Percentiles rank a stretch among this genome's conserved stretches.
These are phyloP conservation scores for Breynia disticha DNA, from an alignment of 441 rosid species.

Conservation along the genomic window DNA sequence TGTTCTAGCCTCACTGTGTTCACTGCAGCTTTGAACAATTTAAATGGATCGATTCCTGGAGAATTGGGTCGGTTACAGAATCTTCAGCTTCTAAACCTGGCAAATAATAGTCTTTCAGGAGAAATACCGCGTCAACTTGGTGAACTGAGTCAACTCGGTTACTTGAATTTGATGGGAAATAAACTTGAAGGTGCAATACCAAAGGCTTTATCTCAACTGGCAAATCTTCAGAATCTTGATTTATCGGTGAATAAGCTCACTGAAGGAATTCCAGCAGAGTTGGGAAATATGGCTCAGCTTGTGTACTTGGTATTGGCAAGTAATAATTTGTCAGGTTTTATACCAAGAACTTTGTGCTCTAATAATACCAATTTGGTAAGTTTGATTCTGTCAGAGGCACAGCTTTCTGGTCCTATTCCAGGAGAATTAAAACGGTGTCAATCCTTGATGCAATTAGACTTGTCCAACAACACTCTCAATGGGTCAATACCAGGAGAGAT, in stretches of 20 bases:
- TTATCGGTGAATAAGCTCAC: slow-evolving; percentile 52
- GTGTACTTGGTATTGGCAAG: slow-evolving; percentile 44
- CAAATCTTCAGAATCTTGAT: slow-evolving; percentile 50
- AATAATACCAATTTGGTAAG: slow-evolving; percentile 39
- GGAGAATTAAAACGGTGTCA: slow-evolving; percentile 39
- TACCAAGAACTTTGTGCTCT: slow-evolving; percentile 44
- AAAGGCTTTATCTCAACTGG: slow-evolving; percentile 32
- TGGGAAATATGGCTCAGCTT: slow-evolving; percentile 54
- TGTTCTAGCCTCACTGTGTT: slow-evolving; percentile 55
- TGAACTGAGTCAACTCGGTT: slow-evolving; percentile 39
- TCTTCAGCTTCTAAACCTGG: slow-evolving; percentile 53
- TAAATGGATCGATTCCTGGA: slow-evolving; percentile 66
- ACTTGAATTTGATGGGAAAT: slow-evolving; percentile 57
- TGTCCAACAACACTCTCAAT: slow-evolving; percentile 57
- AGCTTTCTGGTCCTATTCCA: slow-evolving; percentile 60
- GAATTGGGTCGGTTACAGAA: slow-evolving; percentile 42
- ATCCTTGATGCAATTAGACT: slow-evolving; percentile 57
- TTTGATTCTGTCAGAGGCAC: slow-evolving; percentile 39
- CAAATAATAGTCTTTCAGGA: slow-evolving; percentile 62
- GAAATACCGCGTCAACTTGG: slow-evolving; percentile 54
- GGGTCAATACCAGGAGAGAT: slow-evolving; percentile 58
- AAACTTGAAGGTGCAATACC: slow-evolving; percentile 53
- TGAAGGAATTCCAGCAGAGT: slow-evolving; percentile 58
- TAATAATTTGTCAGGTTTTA: slow-evolving; percentile 45
- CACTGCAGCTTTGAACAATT: slow-evolving; percentile 42